phyloP scores from a whole-genome alignment of 2,329 filamentous ascomycete genomes.

The Venturiaceae sp. region DNA sequence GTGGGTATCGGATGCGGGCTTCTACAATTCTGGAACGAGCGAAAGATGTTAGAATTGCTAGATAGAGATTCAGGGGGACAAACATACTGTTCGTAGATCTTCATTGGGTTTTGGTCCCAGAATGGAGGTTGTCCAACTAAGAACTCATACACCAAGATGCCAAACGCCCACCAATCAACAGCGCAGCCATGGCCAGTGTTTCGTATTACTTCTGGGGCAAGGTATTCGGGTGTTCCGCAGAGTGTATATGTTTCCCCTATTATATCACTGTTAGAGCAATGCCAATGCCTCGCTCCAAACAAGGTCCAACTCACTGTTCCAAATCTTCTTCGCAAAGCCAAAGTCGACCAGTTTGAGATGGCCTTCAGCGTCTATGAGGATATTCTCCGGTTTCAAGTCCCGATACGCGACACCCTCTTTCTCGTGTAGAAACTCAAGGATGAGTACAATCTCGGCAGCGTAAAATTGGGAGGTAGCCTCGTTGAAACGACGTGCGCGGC shows the following conservation, averaged over 20 bases:
- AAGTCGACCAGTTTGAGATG: conserved; percentile 81
- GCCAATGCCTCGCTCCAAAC: background rate
- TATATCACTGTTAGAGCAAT: background rate
- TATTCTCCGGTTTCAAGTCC: conserved; percentile 75
- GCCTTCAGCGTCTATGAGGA: conserved; percentile 65
- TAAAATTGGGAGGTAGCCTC: conserved; percentile 73
- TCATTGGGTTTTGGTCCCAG: conserved; percentile 78
- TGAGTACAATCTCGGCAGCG: conserved; percentile 72
- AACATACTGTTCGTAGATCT: conserved; percentile 63
- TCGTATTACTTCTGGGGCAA: conserved; percentile 75
- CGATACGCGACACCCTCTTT: conserved; percentile 71
- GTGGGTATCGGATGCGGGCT: conserved; percentile 65
- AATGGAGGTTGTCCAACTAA: conserved; percentile 78
- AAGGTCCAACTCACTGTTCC: conserved; percentile 34
- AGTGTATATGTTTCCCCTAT: conserved; percentile 68
- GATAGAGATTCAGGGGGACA: background rate
- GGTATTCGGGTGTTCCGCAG: conserved; percentile 75
- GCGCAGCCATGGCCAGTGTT: conserved; percentile 67
- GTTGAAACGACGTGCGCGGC: conserved; percentile 68
- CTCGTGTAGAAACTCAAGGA: conserved; percentile 73
- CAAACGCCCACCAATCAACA: conserved; percentile 83
- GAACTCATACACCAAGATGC: conserved; percentile 77
- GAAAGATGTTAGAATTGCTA: background rate
- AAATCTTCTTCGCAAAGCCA: conserved; percentile 73
- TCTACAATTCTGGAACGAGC: conserved; percentile 60